Conservation (phyloP, 768 basidiomycete species). For the Russula ochroleuca region DNA sequence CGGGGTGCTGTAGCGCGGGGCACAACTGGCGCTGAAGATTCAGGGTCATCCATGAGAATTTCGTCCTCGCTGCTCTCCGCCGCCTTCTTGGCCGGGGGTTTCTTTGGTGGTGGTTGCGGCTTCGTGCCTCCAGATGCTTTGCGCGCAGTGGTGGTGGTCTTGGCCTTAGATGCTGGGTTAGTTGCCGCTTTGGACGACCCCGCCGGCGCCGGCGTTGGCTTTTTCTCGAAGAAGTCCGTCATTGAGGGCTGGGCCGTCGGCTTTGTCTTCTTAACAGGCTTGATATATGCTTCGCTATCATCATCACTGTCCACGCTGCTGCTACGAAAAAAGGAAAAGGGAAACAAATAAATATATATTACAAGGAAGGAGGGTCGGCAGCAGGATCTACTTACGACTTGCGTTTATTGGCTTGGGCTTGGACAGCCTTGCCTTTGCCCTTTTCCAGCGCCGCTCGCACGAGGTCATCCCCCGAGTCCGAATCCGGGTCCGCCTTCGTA, state of each 20-base stretch:
- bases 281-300: slow-evolving; percentile 30
- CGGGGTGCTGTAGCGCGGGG: slow-evolving; percentile 41
- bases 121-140: slow-evolving; percentile 60
- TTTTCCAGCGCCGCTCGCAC: slow-evolving; percentile 34
- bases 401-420: slow-evolving; percentile 48
- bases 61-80: slow-evolving; percentile 41
- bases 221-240: slow-evolving; percentile 60
- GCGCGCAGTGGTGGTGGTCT: slow-evolving; percentile 29
- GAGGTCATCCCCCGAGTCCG: slow-evolving; percentile 41
- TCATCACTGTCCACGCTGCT: slow-evolving; percentile 6
- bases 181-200: too few relatives aligned
- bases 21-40: slow-evolving; percentile 39
- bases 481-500: slow-evolving; percentile 32
- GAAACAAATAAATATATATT: neutral
- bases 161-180: slow-evolving; percentile 21
- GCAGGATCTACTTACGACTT: slow-evolving; percentile 52
- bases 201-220: slow-evolving; percentile 9
- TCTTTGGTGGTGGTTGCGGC: slow-evolving; percentile 16
- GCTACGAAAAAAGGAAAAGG: neutral
- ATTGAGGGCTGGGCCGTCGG: slow-evolving; percentile 34
- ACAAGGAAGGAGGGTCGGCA: neutral
- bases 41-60: slow-evolving; percentile 39
- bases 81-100: slow-evolving; percentile 32
- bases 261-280: slow-evolving; percentile 55
- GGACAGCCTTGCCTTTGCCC: slow-evolving; percentile 45